phyloP scores from a whole-genome alignment of 495 filamentous ascomycete genomes.

The Penicillium goetzii region DNA sequence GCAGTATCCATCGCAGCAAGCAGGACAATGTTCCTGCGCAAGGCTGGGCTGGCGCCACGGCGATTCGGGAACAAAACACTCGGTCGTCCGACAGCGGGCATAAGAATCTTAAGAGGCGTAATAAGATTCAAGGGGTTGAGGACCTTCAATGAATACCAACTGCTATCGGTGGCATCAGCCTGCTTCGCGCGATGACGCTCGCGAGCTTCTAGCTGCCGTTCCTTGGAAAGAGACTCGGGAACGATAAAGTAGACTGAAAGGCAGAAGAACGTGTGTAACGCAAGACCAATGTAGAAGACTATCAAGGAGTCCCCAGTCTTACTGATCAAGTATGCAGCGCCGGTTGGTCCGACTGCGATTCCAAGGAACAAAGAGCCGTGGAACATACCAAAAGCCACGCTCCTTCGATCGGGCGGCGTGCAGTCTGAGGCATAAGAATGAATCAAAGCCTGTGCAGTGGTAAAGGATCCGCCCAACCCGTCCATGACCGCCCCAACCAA shows the following conservation, averaged over 20 bases:
- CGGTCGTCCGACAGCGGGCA: conserved; percentile 67
- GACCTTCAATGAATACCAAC: conserved; percentile 23
- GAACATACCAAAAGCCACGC: conserved; percentile 86
- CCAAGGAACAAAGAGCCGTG: conserved; percentile 87
- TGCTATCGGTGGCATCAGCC: conserved; percentile 15
- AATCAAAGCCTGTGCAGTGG: conserved; percentile 74
- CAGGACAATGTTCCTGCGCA: conserved; percentile 79
- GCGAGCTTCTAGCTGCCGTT: conserved; percentile 67
- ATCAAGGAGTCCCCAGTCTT: conserved; percentile 66
- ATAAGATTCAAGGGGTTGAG: conserved; percentile 64
- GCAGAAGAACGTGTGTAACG: conserved; percentile 72
- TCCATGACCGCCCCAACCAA: conserved; percentile 75
- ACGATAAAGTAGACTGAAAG: conserved; percentile 67
- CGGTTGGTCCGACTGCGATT: conserved; percentile 78
- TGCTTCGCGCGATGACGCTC: conserved; percentile 58
- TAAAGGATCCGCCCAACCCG: conserved; percentile 85
- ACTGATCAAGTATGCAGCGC: conserved; percentile 77
- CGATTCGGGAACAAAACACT: conserved; percentile 64
- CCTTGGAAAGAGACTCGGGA: conserved; percentile 79
- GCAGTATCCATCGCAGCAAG: conserved; percentile 79
- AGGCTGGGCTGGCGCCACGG: conserved; percentile 56
- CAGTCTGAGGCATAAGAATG: conserved; percentile 90
- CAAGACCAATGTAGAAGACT: conserved; percentile 78
- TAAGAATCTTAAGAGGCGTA: conserved; percentile 76
- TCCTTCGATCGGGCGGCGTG: conserved; percentile 74